Base-by-base conservation (phyloP, 371 early-diverging fungal species). In the Entomophthora muscae region DNA sequence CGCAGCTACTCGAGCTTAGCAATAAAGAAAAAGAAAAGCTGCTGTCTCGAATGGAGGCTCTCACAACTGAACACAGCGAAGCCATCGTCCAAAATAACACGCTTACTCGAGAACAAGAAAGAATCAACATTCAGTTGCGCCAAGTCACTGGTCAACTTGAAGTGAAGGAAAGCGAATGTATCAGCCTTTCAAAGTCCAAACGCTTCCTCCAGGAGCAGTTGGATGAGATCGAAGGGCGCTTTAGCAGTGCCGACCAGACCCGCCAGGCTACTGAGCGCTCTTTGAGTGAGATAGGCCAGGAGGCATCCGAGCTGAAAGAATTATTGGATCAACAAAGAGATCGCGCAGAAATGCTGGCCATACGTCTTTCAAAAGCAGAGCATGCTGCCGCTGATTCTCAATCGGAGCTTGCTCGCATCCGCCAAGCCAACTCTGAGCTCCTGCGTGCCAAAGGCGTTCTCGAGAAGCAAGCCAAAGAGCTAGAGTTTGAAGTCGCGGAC, bases 401-500 rank as follows among this genome's bases (percentile, higher is more conserved):
- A 32, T 65, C 73, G 32, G 87, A 85, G 32, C 69, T 90, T 17
- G 70, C 73, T 65, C 84, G 83, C 73, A 87, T 87, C 67, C 72
- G 75, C 53, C 83, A 83, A 55, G 65, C 70, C 24, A 73, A 72
- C 64, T 75, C 82, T 55, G 82, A 84, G 5, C 67, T 80, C 17
- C 78, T 83, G 58, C 75, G 83, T 42, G 74, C 78, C 51, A 85
- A 83, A 73, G 63, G 69, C 53, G 59, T 67, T 13, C 74, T 90
- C n/a, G 90, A 92, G 67, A 89, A 85, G 69, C 80, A 83, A 60
- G 70, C 84, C 57, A 86, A 88, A 66, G 88, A 89, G 69, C 73
- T 89, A 32, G 77, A 78, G 30, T 74, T 79, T 42, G 78, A 86
- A 17, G 71, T 91, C 32, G 71, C 86, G 53, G 90, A 88, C 54